Evolutionary conservation across 768 basidiomycete genomes (phyloP), one percentile per base, ranked within the genome.

Genomic region (Clathrus columnatus): DNA sequence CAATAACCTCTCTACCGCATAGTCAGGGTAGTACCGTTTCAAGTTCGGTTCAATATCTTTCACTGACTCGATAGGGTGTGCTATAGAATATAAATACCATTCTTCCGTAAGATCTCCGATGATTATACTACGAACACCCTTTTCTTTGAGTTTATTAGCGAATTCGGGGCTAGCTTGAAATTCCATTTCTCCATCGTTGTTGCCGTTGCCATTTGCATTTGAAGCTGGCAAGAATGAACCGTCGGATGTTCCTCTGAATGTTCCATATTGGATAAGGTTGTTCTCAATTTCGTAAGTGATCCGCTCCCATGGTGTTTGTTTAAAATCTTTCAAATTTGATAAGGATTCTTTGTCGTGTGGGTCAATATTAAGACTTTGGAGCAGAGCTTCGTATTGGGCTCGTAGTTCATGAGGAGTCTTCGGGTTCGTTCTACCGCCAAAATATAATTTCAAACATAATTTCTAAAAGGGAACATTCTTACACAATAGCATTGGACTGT

Each of bases 401-500:
- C 77, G 74, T 14, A 82, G 72, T 59, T 85, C 79, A 5, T 68
- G 59, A 0, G 79, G 77, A 0, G 84, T 78, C 65, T 84, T 82
- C 0, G 86, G 84, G 48, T 75, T 74, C 5, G 72, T 72, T 29
- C 81, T 79, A 64, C 54, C n/a, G 30, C 7, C 16, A 10, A 43
- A 16, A 18, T 49, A 14, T 10, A 29, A 28, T 30, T 27, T 23
- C 14, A 8, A 26, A 23, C 29, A 26, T 11, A 32, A 21, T n/a
- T 50, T 16, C 29, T 4, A 5, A 43, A 7, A 57, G 26, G 14
- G 1, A 17, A 7, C 18, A 53, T 44, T 68, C 80, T 48, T 61
- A 86, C 79, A 84, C 63, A 6, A 91, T 83, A 1, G 84, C 82
- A 60, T 90, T 91, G 7, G 87, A 90, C 62, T 87, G 85, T 16